Evolutionary conservation across 768 basidiomycete species (phyloP), one percentile per base, ranked within the genome.

Genomic region (Leucocoprinus leucothites): DNA sequence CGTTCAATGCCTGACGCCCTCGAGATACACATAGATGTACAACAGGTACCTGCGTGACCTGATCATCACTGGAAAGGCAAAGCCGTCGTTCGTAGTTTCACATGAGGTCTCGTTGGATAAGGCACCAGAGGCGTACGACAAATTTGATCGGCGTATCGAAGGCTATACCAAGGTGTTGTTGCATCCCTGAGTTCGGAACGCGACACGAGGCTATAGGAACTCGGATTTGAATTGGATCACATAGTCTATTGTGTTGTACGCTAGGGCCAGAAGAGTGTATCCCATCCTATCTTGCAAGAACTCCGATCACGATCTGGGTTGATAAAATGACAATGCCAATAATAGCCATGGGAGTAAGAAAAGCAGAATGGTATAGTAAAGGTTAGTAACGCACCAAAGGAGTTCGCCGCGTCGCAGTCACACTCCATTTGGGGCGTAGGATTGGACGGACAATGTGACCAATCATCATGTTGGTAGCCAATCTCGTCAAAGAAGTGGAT

Each of bases 401-500:
- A 87, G 45, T 80, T 74, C 22, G 59, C 60, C 36, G 71, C 76
- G 61, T 84, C 76, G 62, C 89, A 91, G 64, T 79, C 80, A 64
- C 89, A 91, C 54, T 74, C 72, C 16, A 72, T 65, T 72, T 84
- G 85, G 14, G 65, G 57, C 19, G 69, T 63, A 4, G 72, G 70
- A 1, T 70, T 72, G 59, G 75, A 70, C 0, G 83, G 82, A 66
- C 91, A 88, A 58, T 88, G 87, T 56, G 83, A 82, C 72, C 85
- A 91, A 2, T 87, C 86, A 38, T 84, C 79, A 59, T 93, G 91
- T 53, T 82, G 74, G 69, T 93, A 94, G 1, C 92, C 92, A 22
- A 94, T 91, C 61, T 94, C 87, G 47, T 74, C 70, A 66, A 94
- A 94, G 68, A 87, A 92, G 63, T 92, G 87, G 22, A 93, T 74